These are phyloP conservation scores for Fusarium haematococcum DNA, from an alignment of 2,329 filamentous ascomycete species.

Conservation along the genomic window DNA sequence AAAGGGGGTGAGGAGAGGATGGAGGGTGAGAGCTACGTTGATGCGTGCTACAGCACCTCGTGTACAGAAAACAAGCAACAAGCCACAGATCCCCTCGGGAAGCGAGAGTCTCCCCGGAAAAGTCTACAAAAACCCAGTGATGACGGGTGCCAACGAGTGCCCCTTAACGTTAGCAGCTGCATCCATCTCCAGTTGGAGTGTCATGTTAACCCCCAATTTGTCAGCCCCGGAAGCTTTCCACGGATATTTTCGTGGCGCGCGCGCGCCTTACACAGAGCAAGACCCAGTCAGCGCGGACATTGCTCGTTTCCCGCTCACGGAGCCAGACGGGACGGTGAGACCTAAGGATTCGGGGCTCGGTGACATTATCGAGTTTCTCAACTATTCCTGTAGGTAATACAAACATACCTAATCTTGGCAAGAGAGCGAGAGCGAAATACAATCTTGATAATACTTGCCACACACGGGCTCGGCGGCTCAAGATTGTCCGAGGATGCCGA, in stretches of 20 bases:
- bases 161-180: constrained; percentile 15
- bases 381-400: background rate
- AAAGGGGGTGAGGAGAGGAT: background rate
- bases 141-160: constrained; percentile 10
- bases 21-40: constrained; percentile 2
- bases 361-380: background rate
- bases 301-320: background rate
- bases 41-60: background rate
- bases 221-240: constrained; percentile 18
- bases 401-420: background rate
- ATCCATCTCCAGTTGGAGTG: constrained; percentile 25
- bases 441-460: constrained; percentile 28
- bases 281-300: background rate
- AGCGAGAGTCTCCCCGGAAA: background rate
- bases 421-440: background rate
- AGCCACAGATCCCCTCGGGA: background rate
- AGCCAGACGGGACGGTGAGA: background rate
- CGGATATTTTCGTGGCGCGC: constrained; percentile 1
- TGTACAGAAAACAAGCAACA: background rate
- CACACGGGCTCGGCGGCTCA: constrained; percentile 30
- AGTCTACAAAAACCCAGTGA: constrained; percentile 2
- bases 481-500: constrained; percentile 37
- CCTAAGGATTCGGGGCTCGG: background rate
- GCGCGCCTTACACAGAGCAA: constrained; percentile 2
- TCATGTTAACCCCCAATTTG: constrained; percentile 31